A percentile compares a stretch with the other conserved stretches of the same genome.
phyloP scores from a whole-genome alignment of 805 yeast genomes.

The Starmerella bacillaris region DNA sequence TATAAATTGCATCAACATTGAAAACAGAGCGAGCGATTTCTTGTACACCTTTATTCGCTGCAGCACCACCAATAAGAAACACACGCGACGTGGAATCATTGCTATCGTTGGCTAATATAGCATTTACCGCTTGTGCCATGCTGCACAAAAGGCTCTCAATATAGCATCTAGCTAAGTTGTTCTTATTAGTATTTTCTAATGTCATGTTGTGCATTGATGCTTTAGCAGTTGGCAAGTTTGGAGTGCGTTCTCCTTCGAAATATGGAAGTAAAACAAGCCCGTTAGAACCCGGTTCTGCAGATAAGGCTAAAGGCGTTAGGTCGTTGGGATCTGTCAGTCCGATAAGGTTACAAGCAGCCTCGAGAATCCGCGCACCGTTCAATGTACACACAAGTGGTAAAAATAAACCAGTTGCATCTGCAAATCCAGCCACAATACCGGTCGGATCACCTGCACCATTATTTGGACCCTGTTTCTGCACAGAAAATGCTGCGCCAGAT shows the following conservation, averaged over 20 bases:
- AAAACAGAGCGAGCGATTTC: slow-evolving; percentile 14
- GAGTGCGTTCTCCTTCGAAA: slow-evolving; percentile 20
- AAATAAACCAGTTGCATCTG: slow-evolving; percentile 14
- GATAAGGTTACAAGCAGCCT: slow-evolving; percentile 9
- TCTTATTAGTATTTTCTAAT: slow-evolving; percentile 9
- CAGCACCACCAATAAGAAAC: slow-evolving; percentile 17
- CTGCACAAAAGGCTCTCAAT: slow-evolving; percentile 17
- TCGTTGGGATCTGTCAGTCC: slow-evolving; percentile 8
- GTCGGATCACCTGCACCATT: slow-evolving; percentile 14
- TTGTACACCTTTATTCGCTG: slow-evolving; percentile 16
- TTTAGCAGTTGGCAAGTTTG: slow-evolving; percentile 16
- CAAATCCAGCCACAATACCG: slow-evolving; percentile 18
- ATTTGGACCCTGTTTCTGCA: slow-evolving; percentile 1
- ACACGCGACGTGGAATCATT: slow-evolving; percentile 8
- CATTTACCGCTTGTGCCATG: slow-evolving; percentile 15
- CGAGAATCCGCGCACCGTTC: slow-evolving; percentile 17
- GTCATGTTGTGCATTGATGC: slow-evolving; percentile 16
- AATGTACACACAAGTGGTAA: slow-evolving; percentile 18
- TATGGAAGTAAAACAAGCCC: slow-evolving; percentile 17
- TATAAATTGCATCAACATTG: slow-evolving; percentile 7
- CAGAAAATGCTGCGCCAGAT: slow-evolving; percentile 17
- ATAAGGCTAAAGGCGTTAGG: slow-evolving; percentile 11
- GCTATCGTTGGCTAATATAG: slow-evolving; percentile 1
- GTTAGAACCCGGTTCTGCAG: slow-evolving; percentile 12
- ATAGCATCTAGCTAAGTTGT: slow-evolving; percentile 16